These are phyloP conservation scores for Musa acuminata DNA, from an alignment of 176 grass and related monocot species.

Conservation along the genomic window DNA sequence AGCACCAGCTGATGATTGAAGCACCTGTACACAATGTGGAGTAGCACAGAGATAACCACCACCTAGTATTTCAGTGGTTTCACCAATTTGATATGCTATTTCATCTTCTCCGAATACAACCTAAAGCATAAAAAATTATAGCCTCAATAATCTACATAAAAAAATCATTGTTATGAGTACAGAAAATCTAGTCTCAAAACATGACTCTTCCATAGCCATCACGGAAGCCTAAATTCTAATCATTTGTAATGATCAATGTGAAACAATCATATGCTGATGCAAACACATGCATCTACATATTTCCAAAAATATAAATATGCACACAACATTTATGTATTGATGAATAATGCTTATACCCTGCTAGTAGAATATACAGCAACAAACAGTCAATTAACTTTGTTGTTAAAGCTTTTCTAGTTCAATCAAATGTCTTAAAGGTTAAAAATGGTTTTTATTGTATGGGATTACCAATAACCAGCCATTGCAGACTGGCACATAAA, in stretches of 20 bases:
- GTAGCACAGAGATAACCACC: conserved; percentile 73
- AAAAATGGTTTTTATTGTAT: not conserved
- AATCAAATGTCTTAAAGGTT: not conserved
- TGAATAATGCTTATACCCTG: not conserved
- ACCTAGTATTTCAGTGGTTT: conserved; percentile 91
- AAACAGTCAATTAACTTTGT: too few relatives aligned
- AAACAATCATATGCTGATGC: too few relatives aligned
- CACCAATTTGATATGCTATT: conserved; percentile 93
- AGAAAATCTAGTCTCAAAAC: too few relatives aligned
- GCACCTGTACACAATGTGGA: conserved; percentile 94
- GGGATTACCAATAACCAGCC: too few relatives aligned
- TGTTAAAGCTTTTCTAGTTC: not conserved
- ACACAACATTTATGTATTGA: too few relatives aligned
- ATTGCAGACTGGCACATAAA: too few relatives aligned
- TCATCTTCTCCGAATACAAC: conserved; percentile 74
- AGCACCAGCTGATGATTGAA: not conserved
- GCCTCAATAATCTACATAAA: not conserved
- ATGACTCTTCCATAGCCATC: too few relatives aligned
- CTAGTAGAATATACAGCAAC: not conserved
- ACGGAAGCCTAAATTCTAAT: too few relatives aligned
- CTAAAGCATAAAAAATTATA: conserved; percentile 28
- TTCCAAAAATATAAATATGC: not conserved
- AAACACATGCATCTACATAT: not conserved
- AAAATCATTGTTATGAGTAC: not conserved
- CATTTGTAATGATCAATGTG: too few relatives aligned